Percentiles rank a stretch among this genome's conserved stretches.
Evolutionary conservation across 208 protist genomes (phyloP).

Genomic region (Wallacemonas rigidus): DNA sequence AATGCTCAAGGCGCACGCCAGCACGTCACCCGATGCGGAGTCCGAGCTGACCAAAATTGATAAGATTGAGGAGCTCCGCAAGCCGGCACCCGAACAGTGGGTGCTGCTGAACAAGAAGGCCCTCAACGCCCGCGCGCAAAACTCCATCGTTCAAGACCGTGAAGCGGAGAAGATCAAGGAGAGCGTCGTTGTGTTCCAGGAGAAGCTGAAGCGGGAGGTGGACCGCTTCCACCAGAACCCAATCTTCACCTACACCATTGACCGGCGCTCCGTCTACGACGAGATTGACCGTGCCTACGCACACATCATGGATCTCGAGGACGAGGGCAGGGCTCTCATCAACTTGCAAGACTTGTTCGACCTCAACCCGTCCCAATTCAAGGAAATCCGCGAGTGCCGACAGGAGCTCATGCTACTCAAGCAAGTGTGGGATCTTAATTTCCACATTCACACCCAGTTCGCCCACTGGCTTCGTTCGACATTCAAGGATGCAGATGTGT

Average conservation of each 20-base stretch:
- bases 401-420: slow-evolving; percentile 92
- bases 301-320: slow-evolving; percentile 87
- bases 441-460: slow-evolving; percentile 93
- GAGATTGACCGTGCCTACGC: slow-evolving; percentile 81
- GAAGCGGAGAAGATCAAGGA: slow-evolving; percentile 94
- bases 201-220: slow-evolving; percentile 72
- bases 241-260: slow-evolving; percentile 88
- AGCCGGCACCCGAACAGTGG: slow-evolving; percentile 92
- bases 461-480: slow-evolving; percentile 93
- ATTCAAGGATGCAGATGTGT: slow-evolving; percentile 93
- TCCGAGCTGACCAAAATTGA: slow-evolving; percentile 88
- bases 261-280: slow-evolving; percentile 78
- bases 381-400: slow-evolving; percentile 91
- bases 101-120: slow-evolving; percentile 91
- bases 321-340: slow-evolving; percentile 86
- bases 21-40: slow-evolving; percentile 73
- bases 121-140: slow-evolving; percentile 92
- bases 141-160: slow-evolving; percentile 92
- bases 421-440: slow-evolving; percentile 94
- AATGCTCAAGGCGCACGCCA: slow-evolving; percentile 91
- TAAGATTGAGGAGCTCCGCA: slow-evolving; percentile 90
- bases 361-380: slow-evolving; percentile 91
- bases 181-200: slow-evolving; percentile 76
- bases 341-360: slow-evolving; percentile 96
- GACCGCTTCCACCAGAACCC: slow-evolving; percentile 78